Conservation (phyloP, 768 basidiomycete species). For the Agaricus blazei region DNA sequence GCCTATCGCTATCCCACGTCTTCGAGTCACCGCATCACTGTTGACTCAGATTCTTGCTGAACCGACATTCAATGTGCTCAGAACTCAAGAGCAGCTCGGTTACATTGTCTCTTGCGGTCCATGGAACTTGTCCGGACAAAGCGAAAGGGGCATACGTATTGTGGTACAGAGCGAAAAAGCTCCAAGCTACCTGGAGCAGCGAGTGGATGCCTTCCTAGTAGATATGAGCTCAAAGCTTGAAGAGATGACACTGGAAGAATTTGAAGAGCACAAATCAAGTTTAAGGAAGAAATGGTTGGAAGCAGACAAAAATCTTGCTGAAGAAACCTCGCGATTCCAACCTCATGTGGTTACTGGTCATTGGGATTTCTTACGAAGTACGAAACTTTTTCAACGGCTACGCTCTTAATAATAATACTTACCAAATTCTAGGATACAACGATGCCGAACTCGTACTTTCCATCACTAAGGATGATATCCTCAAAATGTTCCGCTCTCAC, state of each 20-base stretch:
- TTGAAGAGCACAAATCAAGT: constrained; percentile 71
- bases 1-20: constrained; percentile 51
- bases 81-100: constrained; percentile 94
- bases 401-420: background rate
- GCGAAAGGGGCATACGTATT: constrained; percentile 73
- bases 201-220: constrained; percentile 85
- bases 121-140: constrained; percentile 57
- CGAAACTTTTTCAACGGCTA: constrained; percentile 22
- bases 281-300: constrained; percentile 82
- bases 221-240: constrained; percentile 64
- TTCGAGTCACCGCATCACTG: constrained; percentile 65
- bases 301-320: constrained; percentile 80
- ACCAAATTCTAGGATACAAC: constrained; percentile 48
- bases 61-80: constrained; percentile 84
- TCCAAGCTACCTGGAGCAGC: constrained; percentile 75
- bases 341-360: constrained; percentile 71
- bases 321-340: constrained; percentile 73
- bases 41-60: constrained; percentile 85
- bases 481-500: constrained; percentile 60
- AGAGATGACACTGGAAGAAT: constrained; percentile 66
- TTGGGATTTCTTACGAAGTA: constrained; percentile 83
- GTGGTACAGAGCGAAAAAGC: constrained; percentile 85
- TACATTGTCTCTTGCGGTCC: constrained; percentile 74
- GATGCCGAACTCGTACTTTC: constrained; percentile 62
- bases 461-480: constrained; percentile 71